Evolutionary conservation across 345 rosid genomes (phyloP).

Genomic region (Lagerstroemia speciosa): DNA sequence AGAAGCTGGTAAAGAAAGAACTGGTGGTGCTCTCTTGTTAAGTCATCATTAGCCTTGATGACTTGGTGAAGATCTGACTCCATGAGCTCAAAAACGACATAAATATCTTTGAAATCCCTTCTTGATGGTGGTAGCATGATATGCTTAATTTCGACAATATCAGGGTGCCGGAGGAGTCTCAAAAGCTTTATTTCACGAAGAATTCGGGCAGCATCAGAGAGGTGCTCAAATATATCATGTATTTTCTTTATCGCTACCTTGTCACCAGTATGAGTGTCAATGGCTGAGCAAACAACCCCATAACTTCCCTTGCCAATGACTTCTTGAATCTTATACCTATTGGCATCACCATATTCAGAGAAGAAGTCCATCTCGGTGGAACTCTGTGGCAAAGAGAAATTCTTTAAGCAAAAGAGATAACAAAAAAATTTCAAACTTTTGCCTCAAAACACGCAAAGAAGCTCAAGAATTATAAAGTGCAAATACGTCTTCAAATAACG

Average conservation of each 20-base stretch:
- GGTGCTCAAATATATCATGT: constrained; percentile 81
- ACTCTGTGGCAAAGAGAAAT: constrained; percentile 36
- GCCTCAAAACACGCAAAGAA: constrained; percentile 1
- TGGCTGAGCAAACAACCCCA: constrained; percentile 90
- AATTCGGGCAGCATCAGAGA: constrained; percentile 86
- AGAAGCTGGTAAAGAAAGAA: constrained; percentile 89
- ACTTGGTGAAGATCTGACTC: constrained; percentile 96
- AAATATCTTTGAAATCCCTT: constrained; percentile 89
- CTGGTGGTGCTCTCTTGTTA: constrained; percentile 91
- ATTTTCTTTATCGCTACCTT: constrained; percentile 92
- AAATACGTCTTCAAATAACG: not conserved
- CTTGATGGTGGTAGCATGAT: constrained; percentile 92
- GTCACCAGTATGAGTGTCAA: constrained; percentile 72
- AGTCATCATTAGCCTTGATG: constrained; percentile 92
- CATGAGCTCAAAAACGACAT: constrained; percentile 96
- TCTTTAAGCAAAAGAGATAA: not conserved
- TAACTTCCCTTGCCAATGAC: constrained; percentile 91
- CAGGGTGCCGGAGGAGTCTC: constrained; percentile 79
- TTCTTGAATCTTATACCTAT: constrained; percentile 75
- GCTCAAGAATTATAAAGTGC: not conserved
- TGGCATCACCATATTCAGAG: constrained; percentile 92
- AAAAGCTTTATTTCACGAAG: constrained; percentile 87
- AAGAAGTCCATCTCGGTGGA: constrained; percentile 76
- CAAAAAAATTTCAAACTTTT: not conserved
- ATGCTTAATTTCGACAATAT: constrained; percentile 90